Percentiles rank a stretch among this genome's conserved stretches.
phyloP scores from a whole-genome alignment of 2,329 filamentous ascomycete species.

The Cladosporium sp. region DNA sequence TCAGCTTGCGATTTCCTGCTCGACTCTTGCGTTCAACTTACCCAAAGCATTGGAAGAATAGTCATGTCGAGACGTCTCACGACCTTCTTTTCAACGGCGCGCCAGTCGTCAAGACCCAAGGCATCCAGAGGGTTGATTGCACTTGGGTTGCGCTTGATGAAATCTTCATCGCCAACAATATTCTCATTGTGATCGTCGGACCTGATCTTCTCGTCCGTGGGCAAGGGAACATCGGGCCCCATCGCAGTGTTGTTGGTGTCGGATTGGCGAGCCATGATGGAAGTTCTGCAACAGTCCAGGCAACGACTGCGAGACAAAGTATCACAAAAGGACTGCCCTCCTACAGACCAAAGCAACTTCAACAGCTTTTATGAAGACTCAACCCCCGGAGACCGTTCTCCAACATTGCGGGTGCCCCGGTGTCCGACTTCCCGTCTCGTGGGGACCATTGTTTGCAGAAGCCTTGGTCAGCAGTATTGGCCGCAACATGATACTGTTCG shows the following conservation, averaged over 20 bases:
- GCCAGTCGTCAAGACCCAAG: not conserved
- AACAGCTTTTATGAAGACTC: not conserved
- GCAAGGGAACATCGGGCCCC: conserved; percentile 1
- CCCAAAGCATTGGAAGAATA: conserved; percentile 7
- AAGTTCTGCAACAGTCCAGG: not conserved
- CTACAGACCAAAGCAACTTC: not conserved
- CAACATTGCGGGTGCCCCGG: conserved; percentile 6
- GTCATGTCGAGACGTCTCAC: conserved; percentile 15
- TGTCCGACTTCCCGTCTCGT: not conserved
- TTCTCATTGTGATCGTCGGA: conserved; percentile 6
- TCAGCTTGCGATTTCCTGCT: not conserved
- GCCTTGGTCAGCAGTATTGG: conserved; percentile 14
- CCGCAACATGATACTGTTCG: not conserved
- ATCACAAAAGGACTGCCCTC: not conserved
- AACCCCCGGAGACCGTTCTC: not conserved
- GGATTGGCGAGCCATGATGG: not conserved
- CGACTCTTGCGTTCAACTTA: not conserved
- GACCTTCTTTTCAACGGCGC: conserved; percentile 6
- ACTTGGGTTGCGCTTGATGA: not conserved
- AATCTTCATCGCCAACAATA: not conserved
- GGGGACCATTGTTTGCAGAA: not conserved
- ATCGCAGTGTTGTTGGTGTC: conserved; percentile 6
- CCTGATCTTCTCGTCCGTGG: conserved; percentile 7
- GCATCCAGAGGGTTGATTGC: conserved; percentile 9
- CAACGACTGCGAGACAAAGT: not conserved